These are phyloP conservation scores for Spirogloea muscicola DNA, from an alignment of 139 green algal genomes.

Conservation along the genomic window DNA sequence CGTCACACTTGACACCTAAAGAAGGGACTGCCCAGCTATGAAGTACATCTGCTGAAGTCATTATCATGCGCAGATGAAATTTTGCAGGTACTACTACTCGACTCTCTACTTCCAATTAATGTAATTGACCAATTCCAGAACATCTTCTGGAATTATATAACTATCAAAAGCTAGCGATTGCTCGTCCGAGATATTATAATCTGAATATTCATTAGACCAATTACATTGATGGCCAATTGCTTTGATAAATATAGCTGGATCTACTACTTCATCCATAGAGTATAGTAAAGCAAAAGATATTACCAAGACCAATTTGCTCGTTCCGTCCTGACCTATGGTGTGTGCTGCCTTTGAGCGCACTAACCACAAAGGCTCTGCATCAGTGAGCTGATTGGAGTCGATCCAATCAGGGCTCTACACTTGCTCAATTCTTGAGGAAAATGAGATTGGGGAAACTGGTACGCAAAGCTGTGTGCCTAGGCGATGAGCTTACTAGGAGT, in stretches of 20 bases:
- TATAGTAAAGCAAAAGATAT: slow-evolving; percentile 61
- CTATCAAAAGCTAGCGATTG: slow-evolving; percentile 43
- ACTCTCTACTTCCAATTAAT: slow-evolving; percentile 37
- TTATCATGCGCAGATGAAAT: slow-evolving; percentile 17
- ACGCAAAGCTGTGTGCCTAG: too few species aligned
- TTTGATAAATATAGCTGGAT: slow-evolving; percentile 59
- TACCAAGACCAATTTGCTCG: too few species aligned
- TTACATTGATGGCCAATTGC: slow-evolving; percentile 57
- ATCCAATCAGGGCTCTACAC: too few species aligned
- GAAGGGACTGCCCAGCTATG: slow-evolving; percentile 40
- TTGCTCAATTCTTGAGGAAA: too few species aligned
- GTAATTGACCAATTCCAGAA: slow-evolving; percentile 28
- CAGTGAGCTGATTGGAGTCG: too few species aligned
- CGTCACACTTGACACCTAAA: slow-evolving; percentile 33
- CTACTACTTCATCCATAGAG: slow-evolving; percentile 59
- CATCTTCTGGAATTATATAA: slow-evolving; percentile 34
- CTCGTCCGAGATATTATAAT: slow-evolving; percentile 57
- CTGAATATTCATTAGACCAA: slow-evolving; percentile 60
- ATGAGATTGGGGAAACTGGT: too few species aligned
- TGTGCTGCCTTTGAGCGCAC: too few species aligned
- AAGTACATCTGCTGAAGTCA: slow-evolving; percentile 30
- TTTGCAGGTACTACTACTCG: slow-evolving; percentile 26
- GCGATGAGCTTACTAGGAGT: too few species aligned
- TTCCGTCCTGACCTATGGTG: too few species aligned
- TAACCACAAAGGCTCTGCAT: too few species aligned